phyloP scores from a whole-genome alignment of 192 early-diverging fungal species.

The Coemansia sp. region DNA sequence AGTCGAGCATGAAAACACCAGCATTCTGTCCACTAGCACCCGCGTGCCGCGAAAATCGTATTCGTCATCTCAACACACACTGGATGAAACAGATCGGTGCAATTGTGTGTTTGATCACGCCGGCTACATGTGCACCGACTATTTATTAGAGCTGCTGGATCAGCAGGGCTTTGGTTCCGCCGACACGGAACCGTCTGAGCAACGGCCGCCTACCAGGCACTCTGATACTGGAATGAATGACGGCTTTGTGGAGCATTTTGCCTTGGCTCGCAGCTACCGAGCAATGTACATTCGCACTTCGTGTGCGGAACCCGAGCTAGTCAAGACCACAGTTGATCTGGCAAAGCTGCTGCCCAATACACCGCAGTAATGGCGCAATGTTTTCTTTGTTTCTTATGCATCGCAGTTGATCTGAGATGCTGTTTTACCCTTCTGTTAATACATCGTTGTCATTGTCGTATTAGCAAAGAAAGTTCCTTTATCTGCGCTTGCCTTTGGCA shows the following conservation, averaged over 20 bases:
- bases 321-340: slow-evolving; percentile 47
- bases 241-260: slow-evolving; percentile 9
- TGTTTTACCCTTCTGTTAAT: not conserved
- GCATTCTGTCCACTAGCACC: not conserved
- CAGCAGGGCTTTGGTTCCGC: slow-evolving; percentile 11
- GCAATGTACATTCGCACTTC: slow-evolving; percentile 46
- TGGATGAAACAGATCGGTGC: slow-evolving; percentile 7
- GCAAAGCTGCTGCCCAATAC: slow-evolving; percentile 44
- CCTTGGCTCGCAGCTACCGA: slow-evolving; percentile 17
- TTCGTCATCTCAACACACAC: slow-evolving; percentile 31
- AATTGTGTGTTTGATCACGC: slow-evolving; percentile 5
- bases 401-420: slow-evolving; percentile 3
- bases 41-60: slow-evolving; percentile 13
- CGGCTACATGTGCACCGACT: slow-evolving; percentile 8
- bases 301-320: slow-evolving; percentile 40
- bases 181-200: slow-evolving; percentile 9
- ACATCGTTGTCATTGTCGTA: too few species aligned
- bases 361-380: slow-evolving; percentile 16
- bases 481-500: slow-evolving; percentile 21
- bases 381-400: too few species aligned
- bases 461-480: not conserved
- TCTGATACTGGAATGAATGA: slow-evolving; percentile 15
- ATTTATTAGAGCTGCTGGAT: slow-evolving; percentile 6
- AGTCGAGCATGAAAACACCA: not conserved
- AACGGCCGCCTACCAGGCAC: slow-evolving; percentile 11